phyloP scores from a whole-genome alignment of 164 flowering plant species.

The Malania oleifera region DNA sequence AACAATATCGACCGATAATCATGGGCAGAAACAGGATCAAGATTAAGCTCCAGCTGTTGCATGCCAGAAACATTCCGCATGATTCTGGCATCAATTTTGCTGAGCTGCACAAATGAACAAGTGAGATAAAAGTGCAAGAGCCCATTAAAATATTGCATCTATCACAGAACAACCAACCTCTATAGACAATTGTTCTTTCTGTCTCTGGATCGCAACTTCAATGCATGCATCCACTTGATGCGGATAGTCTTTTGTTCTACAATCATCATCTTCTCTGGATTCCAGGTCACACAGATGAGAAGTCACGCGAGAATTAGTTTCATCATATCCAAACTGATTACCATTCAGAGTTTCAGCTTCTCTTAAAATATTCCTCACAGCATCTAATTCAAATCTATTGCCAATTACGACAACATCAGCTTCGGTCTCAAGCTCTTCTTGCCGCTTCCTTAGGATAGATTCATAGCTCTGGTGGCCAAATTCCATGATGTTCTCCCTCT shows the following conservation, averaged over 20 bases:
- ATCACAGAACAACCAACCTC: conserved; percentile 55
- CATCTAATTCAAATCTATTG: conserved; percentile 72
- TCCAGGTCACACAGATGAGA: conserved; percentile 75
- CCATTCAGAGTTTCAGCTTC: conserved; percentile 66
- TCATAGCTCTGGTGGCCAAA: conserved; percentile 52
- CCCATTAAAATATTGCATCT: background rate
- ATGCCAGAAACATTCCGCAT: conserved; percentile 63
- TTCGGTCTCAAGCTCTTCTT: conserved; percentile 66
- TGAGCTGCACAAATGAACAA: conserved; percentile 57
- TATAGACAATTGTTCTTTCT: conserved; percentile 67
- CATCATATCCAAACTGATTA: conserved; percentile 68
- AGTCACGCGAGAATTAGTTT: conserved; percentile 44
- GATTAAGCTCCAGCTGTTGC: conserved; percentile 80
- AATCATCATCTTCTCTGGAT: conserved; percentile 70
- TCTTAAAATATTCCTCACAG: conserved; percentile 64
- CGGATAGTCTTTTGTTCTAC: conserved; percentile 66
- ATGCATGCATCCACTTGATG: conserved; percentile 71
- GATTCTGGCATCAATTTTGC: conserved; percentile 85
- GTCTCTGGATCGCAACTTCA: conserved; percentile 75
- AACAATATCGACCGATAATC: conserved; percentile 74
- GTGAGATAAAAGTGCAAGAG: conserved; percentile 16
- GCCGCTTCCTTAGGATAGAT: conserved; percentile 63
- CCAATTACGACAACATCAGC: conserved; percentile 34
- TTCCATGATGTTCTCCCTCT: conserved; percentile 49
- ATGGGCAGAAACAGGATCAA: conserved; percentile 56